Percentiles rank a stretch among this genome's conserved stretches.
Evolutionary conservation across 1,139 yeast genomes (phyloP).

Genomic region (Meyerozyma carpophila): DNA sequence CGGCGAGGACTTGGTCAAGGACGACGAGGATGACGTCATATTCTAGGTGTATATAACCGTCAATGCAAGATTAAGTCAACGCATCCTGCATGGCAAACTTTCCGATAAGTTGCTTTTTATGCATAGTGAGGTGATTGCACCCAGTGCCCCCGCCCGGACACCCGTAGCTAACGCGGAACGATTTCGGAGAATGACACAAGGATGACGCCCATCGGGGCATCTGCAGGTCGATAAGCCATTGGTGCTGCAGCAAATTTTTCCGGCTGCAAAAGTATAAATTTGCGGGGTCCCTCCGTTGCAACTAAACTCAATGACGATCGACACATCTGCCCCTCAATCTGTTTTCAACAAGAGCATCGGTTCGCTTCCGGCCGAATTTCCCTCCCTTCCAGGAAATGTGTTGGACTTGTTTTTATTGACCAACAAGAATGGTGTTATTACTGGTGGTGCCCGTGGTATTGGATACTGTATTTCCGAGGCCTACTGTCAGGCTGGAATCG

Average conservation of each 20-base stretch:
- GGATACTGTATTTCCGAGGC: slow-evolving; percentile 42
- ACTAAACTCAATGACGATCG: slow-evolving; percentile 1
- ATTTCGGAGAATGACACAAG: background rate
- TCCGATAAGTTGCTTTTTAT: slow-evolving; percentile 1
- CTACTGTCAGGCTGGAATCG: slow-evolving; percentile 40
- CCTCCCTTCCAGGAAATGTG: slow-evolving; percentile 27
- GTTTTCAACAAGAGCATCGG: slow-evolving; percentile 33
- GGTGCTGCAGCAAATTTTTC: background rate
- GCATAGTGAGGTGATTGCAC: background rate
- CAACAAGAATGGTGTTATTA: slow-evolving; percentile 34
- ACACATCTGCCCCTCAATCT: slow-evolving; percentile 6
- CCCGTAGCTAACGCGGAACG: background rate
- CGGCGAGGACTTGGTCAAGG: slow-evolving; percentile 18
- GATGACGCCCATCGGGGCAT: background rate
- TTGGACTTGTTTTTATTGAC: slow-evolving; percentile 33
- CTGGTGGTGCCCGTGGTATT: slow-evolving; percentile 44
- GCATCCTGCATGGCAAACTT: background rate
- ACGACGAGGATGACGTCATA: slow-evolving; percentile 38
- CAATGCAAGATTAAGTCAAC: too few species aligned
- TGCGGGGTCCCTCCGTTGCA: background rate
- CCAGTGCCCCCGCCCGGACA: background rate
- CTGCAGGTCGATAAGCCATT: slow-evolving; percentile 1
- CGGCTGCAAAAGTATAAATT: background rate
- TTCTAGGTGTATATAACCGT: too few species aligned
- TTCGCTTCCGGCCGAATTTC: slow-evolving; percentile 35